Evolutionary conservation across 1,139 yeast species (phyloP).

Genomic region (Geotrichum cucujoidarum): DNA sequence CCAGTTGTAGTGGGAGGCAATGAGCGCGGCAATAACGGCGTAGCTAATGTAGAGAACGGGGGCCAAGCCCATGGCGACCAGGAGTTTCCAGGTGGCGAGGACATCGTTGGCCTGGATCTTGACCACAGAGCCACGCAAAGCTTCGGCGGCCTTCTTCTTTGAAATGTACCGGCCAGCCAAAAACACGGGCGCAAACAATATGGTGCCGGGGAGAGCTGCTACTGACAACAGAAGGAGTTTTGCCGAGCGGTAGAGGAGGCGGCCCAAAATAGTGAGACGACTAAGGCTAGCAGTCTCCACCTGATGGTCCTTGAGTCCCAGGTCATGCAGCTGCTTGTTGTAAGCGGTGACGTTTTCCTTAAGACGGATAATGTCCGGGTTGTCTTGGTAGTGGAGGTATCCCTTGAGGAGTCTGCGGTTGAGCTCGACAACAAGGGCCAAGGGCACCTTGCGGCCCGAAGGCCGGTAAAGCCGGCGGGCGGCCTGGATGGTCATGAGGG

Average conservation of each 20-base stretch:
- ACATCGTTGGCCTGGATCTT: slow-evolving; percentile 91
- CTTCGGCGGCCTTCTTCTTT: slow-evolving; percentile 63
- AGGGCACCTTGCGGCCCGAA: slow-evolving; percentile 63
- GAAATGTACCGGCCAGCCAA: slow-evolving; percentile 71
- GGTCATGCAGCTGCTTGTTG: slow-evolving; percentile 58
- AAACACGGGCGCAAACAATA: slow-evolving; percentile 83
- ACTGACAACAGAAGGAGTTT: slow-evolving; percentile 52
- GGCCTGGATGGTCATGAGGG: slow-evolving; percentile 87
- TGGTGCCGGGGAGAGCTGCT: slow-evolving; percentile 77
- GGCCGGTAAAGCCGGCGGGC: slow-evolving; percentile 86
- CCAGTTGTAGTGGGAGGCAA: slow-evolving; percentile 26
- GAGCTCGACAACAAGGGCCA: slow-evolving; percentile 82
- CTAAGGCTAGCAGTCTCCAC: slow-evolving; percentile 64
- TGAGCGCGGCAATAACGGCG: slow-evolving; percentile 59
- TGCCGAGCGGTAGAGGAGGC: slow-evolving; percentile 50
- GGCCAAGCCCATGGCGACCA: slow-evolving; percentile 83
- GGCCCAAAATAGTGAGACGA: slow-evolving; percentile 42
- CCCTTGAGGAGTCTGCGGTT: slow-evolving; percentile 80
- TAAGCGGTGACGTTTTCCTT: slow-evolving; percentile 60
- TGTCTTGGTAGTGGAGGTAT: slow-evolving; percentile 65
- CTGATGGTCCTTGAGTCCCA: slow-evolving; percentile 85
- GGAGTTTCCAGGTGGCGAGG: slow-evolving; percentile 90
- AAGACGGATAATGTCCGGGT: slow-evolving; percentile 60
- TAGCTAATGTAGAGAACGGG: slow-evolving; percentile 80
- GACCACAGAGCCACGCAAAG: slow-evolving; percentile 83